Base-by-base conservation (phyloP, 768 basidiomycete species). In the Serendipita sp. region DNA sequence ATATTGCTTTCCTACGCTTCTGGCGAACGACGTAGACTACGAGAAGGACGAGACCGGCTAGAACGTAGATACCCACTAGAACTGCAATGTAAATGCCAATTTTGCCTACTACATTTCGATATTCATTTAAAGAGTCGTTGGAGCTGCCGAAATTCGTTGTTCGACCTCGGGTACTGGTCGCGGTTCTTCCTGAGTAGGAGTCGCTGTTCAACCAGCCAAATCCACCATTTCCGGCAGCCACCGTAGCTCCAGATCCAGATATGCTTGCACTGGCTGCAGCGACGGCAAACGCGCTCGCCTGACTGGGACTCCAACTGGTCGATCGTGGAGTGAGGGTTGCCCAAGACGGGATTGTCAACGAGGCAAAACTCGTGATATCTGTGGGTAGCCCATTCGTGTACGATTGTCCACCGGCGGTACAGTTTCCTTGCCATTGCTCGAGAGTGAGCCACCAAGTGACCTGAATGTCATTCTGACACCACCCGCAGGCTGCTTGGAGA, bases 371-470 rank as follows among this genome's bases (percentile, higher is more conserved):
- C 56, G 48, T 53, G 48, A 32, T n/a, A 38, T 8, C 16, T 30
- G 16, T 60, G n/a, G 28, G 28, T 28, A 10, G 10, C n/a, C 16
- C 28, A 10, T n/a, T 38, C 8, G 10, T 8, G 37, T 32, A 35
- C 35, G 24, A n/a, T 32, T 30, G 37, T 28, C 56, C n/a, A 18
- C 32, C 37, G 4, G 56, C 56, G 24, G 56, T 60, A 38, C 56
- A 60, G 56, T 60, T 32, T 24, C 56, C 37, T 38, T 24, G n/a
- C 56, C 56, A 60, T 60, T 60, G 30, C 16, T 60, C 37, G 56
- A 60, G 16, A 30, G 56, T 34, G 28, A 60, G 56, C 56, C 56
- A 60, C 28, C 30, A 60, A 28, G 30, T n/a, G 56, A 34, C 34
- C 10, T 32, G 30, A n/a, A 34, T 32, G 35, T 24, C 16, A 18